Evolutionary conservation across 257 asterid species (phyloP), one percentile per base, ranked within the genome.

Genomic region (Fraxinus cuspidata): DNA sequence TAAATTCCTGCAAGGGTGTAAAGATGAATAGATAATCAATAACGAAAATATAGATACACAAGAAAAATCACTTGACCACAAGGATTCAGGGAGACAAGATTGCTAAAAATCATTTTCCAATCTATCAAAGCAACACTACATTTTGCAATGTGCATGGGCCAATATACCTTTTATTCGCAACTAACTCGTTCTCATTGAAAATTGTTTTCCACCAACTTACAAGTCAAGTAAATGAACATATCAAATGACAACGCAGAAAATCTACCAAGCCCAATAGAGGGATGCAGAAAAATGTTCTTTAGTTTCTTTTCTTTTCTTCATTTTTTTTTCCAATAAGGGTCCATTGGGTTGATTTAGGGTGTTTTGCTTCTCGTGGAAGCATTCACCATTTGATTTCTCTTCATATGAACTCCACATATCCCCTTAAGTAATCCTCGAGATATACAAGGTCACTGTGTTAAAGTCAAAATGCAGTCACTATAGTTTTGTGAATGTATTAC

Each of bases 1-100:
- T 83, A 87, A 32, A 63, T 83, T 87, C 89, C 90, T 87, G 78
- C 29, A 56, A 42, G 63, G 67, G 32, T 68, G 19, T 38, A 40
- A 1, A 76, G 25, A 31, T 29, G 8, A 66, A 47, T 63, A 47
- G 44, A 23, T 9, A 27, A 37, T 60, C 75, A 31, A 53, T n/a
- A 53, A 53, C 1, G 60, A 1, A 77, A 44, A 7, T 47, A 56
- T 53, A 71, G 37, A 1, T 23, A 34, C 23, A 77, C 7, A 25
- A 58, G 29, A 58, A 58, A 58, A 21, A 58, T 58, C 31, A 58
- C 11, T 58, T 16, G 58, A 49, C 58, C 21, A 16, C 58, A 13
- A 0, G 2, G 21, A 18, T 18, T 44, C 1, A 13, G 4, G 58
- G 58, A 49, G 58, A 18, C 1, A 3, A 49, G 21, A 18, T 16